Percentiles rank a stretch among this genome's conserved stretches.
phyloP scores from a whole-genome alignment of 2,329 filamentous ascomycete genomes.

The Truncatella angustata region DNA sequence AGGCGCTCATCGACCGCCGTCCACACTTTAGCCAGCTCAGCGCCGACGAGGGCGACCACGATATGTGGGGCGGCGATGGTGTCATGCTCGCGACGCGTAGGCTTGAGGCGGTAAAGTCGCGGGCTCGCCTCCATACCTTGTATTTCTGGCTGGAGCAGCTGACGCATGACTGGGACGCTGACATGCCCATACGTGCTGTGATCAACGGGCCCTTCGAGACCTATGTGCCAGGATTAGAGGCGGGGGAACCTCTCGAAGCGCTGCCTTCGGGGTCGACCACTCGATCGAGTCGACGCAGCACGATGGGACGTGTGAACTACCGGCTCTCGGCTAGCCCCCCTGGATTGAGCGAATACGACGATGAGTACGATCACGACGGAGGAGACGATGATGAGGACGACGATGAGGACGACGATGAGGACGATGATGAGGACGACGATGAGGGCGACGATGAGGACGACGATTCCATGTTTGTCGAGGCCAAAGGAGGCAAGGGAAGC shows the following conservation, averaged over 20 bases:
- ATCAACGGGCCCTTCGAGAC: not conserved
- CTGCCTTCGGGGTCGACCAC: not conserved
- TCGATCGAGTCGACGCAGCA: not conserved
- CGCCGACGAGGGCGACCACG: not conserved
- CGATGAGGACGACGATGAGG: no score
- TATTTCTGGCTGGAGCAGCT: conserved; percentile 10
- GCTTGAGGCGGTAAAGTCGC: conserved; percentile 11
- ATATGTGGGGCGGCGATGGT: conserved; percentile 18
- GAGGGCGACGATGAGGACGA: conserved; percentile 8
- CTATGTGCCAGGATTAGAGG: not conserved
- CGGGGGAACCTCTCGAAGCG: not conserved
- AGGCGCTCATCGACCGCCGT: conserved; percentile 20
- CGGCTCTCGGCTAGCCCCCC: not conserved
- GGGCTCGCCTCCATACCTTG: conserved; percentile 10
- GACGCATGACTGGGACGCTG: not conserved
- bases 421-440: not conserved
- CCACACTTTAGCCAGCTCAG: conserved; percentile 15
- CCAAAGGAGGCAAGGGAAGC: no score
- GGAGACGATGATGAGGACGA: conserved; percentile 7
- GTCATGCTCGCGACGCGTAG: conserved; percentile 16
- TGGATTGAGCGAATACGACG: not conserved
- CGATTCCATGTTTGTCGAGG: conserved; percentile 8
- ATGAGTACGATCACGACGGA: not conserved
- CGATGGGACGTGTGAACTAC: not conserved
- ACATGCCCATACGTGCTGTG: not conserved